These are phyloP conservation scores for Amylocarpus encephaloides DNA, from an alignment of 2,329 filamentous ascomycete species.

Conservation along the genomic window DNA sequence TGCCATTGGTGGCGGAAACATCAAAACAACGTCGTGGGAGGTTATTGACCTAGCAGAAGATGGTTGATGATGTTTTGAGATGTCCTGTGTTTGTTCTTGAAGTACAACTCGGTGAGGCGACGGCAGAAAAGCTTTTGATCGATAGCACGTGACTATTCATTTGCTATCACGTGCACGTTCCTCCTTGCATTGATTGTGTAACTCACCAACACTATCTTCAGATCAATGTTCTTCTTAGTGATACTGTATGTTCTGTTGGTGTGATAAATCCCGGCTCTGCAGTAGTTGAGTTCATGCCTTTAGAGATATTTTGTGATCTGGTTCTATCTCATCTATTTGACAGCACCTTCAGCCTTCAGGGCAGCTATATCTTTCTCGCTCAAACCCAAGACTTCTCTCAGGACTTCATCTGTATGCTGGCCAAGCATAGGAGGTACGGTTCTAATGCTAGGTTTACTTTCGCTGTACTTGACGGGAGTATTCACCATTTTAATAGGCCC, in stretches of 20 bases:
- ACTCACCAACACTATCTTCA: background rate
- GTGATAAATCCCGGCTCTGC: too few relatives aligned
- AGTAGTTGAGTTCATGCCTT: background rate
- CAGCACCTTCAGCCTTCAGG: constrained; percentile 60
- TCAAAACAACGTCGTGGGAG: background rate
- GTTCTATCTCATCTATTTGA: constrained; percentile 39
- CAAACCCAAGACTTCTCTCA: constrained; percentile 58
- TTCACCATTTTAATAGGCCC: constrained; percentile 87
- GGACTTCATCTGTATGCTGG: constrained; percentile 76
- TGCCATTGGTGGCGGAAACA: constrained; percentile 8
- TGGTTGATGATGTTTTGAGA: constrained; percentile 9
- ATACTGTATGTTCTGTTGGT: too few relatives aligned
- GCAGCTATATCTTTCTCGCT: constrained; percentile 50
- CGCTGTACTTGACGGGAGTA: constrained; percentile 89
- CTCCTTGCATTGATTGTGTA: background rate
- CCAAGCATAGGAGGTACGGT: constrained; percentile 78
- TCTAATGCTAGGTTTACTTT: constrained; percentile 69
- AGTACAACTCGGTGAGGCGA: constrained; percentile 4
- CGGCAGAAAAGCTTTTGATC: background rate
- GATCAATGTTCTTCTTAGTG: too few relatives aligned
- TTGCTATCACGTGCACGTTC: background rate
- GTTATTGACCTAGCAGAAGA: constrained; percentile 1
- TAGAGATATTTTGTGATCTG: background rate
- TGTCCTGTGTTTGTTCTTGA: constrained; percentile 8
- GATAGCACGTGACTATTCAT: background rate